Evolutionary conservation across 164 flowering plant genomes (phyloP).

Genomic region (Piper longum): DNA sequence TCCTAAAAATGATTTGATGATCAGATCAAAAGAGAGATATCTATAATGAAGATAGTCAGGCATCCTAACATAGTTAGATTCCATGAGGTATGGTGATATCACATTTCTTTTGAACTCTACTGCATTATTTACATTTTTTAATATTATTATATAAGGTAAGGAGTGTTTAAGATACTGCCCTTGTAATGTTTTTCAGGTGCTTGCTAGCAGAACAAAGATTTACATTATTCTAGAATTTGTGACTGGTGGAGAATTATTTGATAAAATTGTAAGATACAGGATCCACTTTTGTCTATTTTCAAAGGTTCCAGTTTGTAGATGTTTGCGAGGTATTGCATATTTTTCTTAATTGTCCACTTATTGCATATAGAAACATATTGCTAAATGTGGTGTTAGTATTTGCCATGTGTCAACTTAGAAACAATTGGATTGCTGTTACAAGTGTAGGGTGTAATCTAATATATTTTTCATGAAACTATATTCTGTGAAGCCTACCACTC

Average conservation of each 20-base stretch:
- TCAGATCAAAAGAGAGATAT: conserved; percentile 93
- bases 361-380: no score
- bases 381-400: no score
- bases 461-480: no score
- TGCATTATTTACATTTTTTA: no score
- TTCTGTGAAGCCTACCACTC: no score
- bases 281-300: neutral
- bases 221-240: conserved; percentile 82
- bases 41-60: conserved; percentile 96
- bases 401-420: no score
- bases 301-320: no score
- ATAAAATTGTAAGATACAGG: conserved; percentile 66
- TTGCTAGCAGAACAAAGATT: conserved; percentile 79
- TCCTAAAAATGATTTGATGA: conserved; percentile 7
- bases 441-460: no score
- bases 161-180: neutral
- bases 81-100: conserved; percentile 53
- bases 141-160: neutral
- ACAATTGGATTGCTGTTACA: no score
- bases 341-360: no score
- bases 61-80: conserved; percentile 84
- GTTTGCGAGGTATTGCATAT: no score
- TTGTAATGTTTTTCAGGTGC: conserved; percentile 33
- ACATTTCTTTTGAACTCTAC: neutral
- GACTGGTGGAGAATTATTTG: conserved; percentile 88